Base-by-base conservation (phyloP, 2,329 filamentous ascomycete species). In the Mycocentrospora acerina region DNA sequence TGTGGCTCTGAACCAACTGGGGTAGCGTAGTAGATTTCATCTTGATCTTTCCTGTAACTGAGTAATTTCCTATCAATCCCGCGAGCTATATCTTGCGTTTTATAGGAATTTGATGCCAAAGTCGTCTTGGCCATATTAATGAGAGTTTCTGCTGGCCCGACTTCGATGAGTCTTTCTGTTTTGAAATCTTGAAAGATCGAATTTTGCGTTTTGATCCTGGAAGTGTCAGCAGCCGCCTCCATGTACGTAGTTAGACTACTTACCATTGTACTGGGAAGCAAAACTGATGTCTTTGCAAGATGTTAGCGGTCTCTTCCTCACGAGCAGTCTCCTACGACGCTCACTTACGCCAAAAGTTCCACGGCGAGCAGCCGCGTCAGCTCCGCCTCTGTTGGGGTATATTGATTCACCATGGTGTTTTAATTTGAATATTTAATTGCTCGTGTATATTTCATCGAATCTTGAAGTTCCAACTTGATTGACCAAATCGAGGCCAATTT, bases 121-220 rank as follows among this genome's bases (percentile, higher is more conserved):
- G 66, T 70, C 34, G 57, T 58, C 51, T 62, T 66, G 13, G 62
- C 59, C 66, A 71, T 71, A n/a, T 53, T 61, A 8, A 57, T 53
- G 15, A 72, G 48, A 4, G 57, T 67, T 15, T 60, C 51, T 5
- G 60, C 53, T 0, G 69, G 69, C 4, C 69, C 70, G 32, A 71
- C 59, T 48, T 72, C 69, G 29, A 72, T 54, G 19, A 67, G 51
- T 11, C 64, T 53, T 29, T 65, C 51, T 18, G 59, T 58, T 12
- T 53, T 42, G 16, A 45, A 37, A 4, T 58, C 45, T 14, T 29
- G 39, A 13, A 64, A 52, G 9, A 71, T 38, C 12, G 58, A 38
- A 37, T 70, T 55, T 44, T 71, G 69, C 2, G 69, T 70, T 24
- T 69, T 60, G 35, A 70, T 69, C 68, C 19, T 22, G n/a, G n/a